Percentiles rank a stretch among this genome's conserved stretches.
Conservation (phyloP, 768 basidiomycete genomes). For the Udeniomyces megalosporus region DNA sequence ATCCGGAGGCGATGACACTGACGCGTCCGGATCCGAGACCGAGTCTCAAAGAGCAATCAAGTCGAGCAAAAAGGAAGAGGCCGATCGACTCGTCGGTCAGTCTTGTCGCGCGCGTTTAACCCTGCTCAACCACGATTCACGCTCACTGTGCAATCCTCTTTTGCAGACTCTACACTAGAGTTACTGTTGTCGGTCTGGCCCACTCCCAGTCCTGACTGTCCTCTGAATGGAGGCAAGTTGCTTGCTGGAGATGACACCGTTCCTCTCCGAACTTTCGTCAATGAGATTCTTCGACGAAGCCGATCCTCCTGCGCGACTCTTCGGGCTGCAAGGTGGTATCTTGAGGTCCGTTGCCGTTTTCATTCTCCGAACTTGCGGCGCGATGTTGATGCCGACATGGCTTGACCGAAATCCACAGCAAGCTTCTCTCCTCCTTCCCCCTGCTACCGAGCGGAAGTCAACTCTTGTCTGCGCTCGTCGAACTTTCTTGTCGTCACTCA, state of each 20-base stretch:
- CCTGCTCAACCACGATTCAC: not conserved
- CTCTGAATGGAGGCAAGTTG: too few species aligned
- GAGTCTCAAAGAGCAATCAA: not conserved
- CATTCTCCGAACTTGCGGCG: not conserved
- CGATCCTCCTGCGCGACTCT: conserved; percentile 67
- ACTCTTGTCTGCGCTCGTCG: conserved; percentile 64
- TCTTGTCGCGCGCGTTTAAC: not conserved
- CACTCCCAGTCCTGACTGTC: not conserved
- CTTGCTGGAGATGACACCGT: conserved; percentile 1
- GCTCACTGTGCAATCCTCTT: not conserved
- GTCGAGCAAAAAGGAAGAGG: conserved; percentile 10
- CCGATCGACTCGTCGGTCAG: conserved; percentile 14
- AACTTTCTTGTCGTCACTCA: conserved; percentile 71
- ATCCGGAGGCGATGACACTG: not conserved
- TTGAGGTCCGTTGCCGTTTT: conserved; percentile 21
- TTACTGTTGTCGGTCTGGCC: conserved; percentile 12
- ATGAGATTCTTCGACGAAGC: conserved; percentile 73
- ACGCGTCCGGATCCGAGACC: not conserved
- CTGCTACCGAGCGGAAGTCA: not conserved
- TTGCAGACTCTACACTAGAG: conserved; percentile 12
- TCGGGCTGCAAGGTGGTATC: conserved; percentile 46
- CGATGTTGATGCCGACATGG: not conserved
- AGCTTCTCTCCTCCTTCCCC: not conserved
- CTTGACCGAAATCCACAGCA: not conserved
- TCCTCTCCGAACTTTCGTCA: conserved; percentile 62